phyloP scores from a whole-genome alignment of 2,329 filamentous ascomycete species.

The Colletotrichum lentis region DNA sequence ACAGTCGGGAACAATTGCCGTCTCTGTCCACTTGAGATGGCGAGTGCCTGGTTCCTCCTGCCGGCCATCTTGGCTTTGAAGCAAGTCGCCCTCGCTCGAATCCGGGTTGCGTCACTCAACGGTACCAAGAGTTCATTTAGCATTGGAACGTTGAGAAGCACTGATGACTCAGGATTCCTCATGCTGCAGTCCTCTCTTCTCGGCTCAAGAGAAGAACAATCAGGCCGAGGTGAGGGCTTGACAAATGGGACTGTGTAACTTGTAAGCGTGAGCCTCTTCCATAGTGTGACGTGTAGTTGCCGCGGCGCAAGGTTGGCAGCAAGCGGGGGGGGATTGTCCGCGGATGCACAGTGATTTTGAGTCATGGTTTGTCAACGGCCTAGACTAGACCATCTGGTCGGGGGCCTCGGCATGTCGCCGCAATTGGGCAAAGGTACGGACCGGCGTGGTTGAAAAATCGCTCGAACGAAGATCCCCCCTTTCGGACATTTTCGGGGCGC shows the following conservation, averaged over 20 bases:
- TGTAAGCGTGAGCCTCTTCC: not conserved
- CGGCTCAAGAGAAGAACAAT: constrained; percentile 5
- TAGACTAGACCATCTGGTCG: constrained; percentile 5
- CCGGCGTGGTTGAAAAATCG: constrained; percentile 15
- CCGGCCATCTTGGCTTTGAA: not conserved
- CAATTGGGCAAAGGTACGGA: not conserved
- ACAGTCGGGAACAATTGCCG: not conserved
- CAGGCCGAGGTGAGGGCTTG: not conserved
- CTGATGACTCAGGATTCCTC: not conserved
- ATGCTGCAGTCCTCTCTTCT: not conserved
- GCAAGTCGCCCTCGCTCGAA: not conserved
- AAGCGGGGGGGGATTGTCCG: constrained; percentile 13
- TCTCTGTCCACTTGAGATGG: not conserved
- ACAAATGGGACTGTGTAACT: constrained; percentile 24
- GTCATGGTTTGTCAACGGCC: not conserved
- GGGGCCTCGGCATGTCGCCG: constrained; percentile 14
- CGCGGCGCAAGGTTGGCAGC: not conserved
- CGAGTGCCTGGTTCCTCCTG: not conserved
- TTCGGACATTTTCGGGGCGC: constrained; percentile 9
- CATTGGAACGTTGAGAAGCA: not conserved
- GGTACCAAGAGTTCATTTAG: not conserved
- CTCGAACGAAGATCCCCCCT: constrained; percentile 3
- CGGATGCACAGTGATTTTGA: not conserved
- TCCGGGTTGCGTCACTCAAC: not conserved
- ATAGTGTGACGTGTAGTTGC: not conserved